Percentiles rank a stretch among this genome's conserved stretches.
Conservation (phyloP, 805 yeast genomes). For the Pichia kluyveri region DNA sequence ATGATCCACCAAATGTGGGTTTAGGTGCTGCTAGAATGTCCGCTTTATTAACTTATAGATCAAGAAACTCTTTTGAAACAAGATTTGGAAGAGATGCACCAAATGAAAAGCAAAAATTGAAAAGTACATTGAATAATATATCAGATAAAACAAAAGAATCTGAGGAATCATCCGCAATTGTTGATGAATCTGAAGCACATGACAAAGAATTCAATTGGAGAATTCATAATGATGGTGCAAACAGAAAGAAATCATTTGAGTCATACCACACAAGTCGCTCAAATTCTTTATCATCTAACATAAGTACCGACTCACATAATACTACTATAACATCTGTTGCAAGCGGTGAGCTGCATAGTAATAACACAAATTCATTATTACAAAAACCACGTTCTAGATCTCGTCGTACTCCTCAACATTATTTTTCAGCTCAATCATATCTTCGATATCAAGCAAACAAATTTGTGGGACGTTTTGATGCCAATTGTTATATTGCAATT, state of each 20-base stretch:
- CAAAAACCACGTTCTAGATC: slow-evolving; percentile 27
- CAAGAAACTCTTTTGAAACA: slow-evolving; percentile 83
- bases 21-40: slow-evolving; percentile 97
- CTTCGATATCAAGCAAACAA: slow-evolving; percentile 90
- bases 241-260: slow-evolving; percentile 20
- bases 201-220: slow-evolving; percentile 67
- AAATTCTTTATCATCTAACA: slow-evolving; percentile 22
- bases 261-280: slow-evolving; percentile 22
- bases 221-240: slow-evolving; percentile 77
- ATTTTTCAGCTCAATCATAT: slow-evolving; percentile 92
- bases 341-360: background rate
- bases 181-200: slow-evolving; percentile 14
- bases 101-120: slow-evolving; percentile 19
- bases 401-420: slow-evolving; percentile 41
- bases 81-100: slow-evolving; percentile 84
- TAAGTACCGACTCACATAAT: background rate
- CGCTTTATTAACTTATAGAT: slow-evolving; percentile 85
- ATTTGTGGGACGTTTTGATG: slow-evolving; percentile 84
- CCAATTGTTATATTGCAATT: slow-evolving; percentile 91
- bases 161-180: slow-evolving; percentile 14
- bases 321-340: slow-evolving; percentile 3
- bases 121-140: slow-evolving; percentile 10
- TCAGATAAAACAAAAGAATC: slow-evolving; percentile 6
- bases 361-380: slow-evolving; percentile 17
- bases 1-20: slow-evolving; percentile 80